Evolutionary conservation across 257 asterid species (phyloP).

Genomic region (Forsythia suspensa): DNA sequence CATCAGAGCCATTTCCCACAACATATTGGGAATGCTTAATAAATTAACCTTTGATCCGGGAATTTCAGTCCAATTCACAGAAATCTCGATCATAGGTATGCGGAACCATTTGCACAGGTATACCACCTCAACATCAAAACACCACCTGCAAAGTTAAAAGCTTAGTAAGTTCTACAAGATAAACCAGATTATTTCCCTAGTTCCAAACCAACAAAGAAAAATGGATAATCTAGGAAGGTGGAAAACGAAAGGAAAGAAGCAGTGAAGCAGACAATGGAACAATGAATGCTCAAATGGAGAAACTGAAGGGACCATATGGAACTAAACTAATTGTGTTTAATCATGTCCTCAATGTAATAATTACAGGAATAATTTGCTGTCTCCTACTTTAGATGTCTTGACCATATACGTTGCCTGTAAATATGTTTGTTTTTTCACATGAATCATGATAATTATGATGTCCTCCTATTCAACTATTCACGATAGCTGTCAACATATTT

Average conservation of each 20-base stretch:
- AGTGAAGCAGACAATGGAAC: not conserved
- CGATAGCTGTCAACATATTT: not conserved
- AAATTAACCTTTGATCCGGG: constrained; percentile 93
- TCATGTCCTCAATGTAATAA: not conserved
- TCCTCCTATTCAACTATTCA: not conserved
- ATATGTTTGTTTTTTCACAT: not conserved
- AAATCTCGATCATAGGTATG: constrained; percentile 78
- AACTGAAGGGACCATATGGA: not conserved
- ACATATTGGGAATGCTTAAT: constrained; percentile 87
- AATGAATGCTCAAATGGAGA: not conserved
- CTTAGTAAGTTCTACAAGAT: not conserved
- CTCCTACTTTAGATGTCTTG: not conserved
- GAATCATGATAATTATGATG: not conserved
- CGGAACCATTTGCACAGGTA: constrained; percentile 71
- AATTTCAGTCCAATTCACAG: constrained; percentile 88
- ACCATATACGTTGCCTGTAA: not conserved
- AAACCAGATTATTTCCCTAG: not conserved
- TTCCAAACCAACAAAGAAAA: not conserved
- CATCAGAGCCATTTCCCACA: constrained; percentile 96
- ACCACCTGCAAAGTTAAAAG: constrained; percentile 64
- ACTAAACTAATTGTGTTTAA: not conserved
- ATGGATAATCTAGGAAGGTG: not conserved
- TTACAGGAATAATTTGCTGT: not conserved
- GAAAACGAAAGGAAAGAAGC: not conserved
- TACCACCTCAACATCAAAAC: constrained; percentile 91